Conservation (phyloP, 805 yeast species). For the Saturnispora sanitii region DNA sequence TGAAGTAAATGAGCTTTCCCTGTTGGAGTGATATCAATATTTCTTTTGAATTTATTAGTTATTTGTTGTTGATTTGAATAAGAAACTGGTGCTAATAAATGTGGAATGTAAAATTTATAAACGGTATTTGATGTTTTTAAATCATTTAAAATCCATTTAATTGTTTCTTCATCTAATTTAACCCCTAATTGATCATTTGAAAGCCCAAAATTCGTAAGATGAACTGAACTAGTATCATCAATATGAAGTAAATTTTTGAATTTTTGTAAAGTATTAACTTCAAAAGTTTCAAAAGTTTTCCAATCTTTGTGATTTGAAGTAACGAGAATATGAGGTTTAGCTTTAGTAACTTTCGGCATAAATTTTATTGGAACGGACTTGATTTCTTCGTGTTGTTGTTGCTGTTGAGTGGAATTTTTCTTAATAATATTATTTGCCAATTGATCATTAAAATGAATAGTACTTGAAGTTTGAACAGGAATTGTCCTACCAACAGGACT, state of each 20-base stretch:
- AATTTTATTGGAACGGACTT: conserved; percentile 30
- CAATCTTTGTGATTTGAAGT: conserved; percentile 56
- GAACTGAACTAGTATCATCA: conserved; percentile 7
- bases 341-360: conserved; percentile 27
- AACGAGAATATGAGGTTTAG: conserved; percentile 36
- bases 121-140: background rate
- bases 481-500: conserved; percentile 27
- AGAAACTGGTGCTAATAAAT: too few relatives aligned
- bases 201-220: conserved; percentile 10
- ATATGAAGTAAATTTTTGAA: conserved; percentile 33
- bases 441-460: conserved; percentile 15
- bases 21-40: too few relatives aligned
- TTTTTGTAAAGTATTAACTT: conserved; percentile 30
- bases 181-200: conserved; percentile 8
- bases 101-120: too few relatives aligned
- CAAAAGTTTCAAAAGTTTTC: conserved; percentile 36
- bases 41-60: too few relatives aligned
- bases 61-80: too few relatives aligned
- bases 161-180: conserved; percentile 6
- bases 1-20: too few relatives aligned
- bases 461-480: conserved; percentile 24
- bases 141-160: background rate
- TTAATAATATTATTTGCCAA: background rate
- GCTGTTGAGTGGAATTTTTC: conserved; percentile 12
- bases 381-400: background rate